These are phyloP conservation scores for Kodamaea neixiangensis DNA, from an alignment of 805 yeast species.

Conservation along the genomic window DNA sequence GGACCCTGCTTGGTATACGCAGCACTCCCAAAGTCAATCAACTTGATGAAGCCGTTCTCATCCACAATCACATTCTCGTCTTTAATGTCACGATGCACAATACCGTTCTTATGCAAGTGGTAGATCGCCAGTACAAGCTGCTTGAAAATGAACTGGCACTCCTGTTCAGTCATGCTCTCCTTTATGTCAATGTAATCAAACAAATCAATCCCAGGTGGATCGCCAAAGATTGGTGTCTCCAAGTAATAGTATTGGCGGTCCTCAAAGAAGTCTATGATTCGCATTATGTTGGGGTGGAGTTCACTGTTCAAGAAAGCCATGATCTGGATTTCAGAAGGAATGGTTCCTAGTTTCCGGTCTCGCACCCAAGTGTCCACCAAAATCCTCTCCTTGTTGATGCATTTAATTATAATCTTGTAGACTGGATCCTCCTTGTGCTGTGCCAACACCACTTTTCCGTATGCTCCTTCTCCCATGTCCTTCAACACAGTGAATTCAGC, in stretches of 20 bases:
- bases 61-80: constrained; percentile 94
- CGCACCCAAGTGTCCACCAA: constrained; percentile 97
- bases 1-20: constrained; percentile 91
- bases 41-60: constrained; percentile 72
- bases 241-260: constrained; percentile 87
- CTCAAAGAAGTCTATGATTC: constrained; percentile 88
- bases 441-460: constrained; percentile 88
- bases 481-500: constrained; percentile 70
- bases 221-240: constrained; percentile 89
- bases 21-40: constrained; percentile 95
- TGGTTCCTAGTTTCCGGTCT: constrained; percentile 86
- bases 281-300: constrained; percentile 87
- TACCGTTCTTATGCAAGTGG: constrained; percentile 82
- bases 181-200: constrained; percentile 90
- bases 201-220: constrained; percentile 86
- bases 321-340: constrained; percentile 94
- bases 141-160: constrained; percentile 73
- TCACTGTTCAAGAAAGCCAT: constrained; percentile 75
- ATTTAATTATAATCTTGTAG: constrained; percentile 76
- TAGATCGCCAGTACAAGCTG: constrained; percentile 79
- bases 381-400: constrained; percentile 89
- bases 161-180: constrained; percentile 75
- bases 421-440: constrained; percentile 61
- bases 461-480: constrained; percentile 94
- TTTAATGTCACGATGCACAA: constrained; percentile 91